Evolutionary conservation across 202 grass and related monocot genomes (phyloP).

Genomic region (Elaeis oleifera): DNA sequence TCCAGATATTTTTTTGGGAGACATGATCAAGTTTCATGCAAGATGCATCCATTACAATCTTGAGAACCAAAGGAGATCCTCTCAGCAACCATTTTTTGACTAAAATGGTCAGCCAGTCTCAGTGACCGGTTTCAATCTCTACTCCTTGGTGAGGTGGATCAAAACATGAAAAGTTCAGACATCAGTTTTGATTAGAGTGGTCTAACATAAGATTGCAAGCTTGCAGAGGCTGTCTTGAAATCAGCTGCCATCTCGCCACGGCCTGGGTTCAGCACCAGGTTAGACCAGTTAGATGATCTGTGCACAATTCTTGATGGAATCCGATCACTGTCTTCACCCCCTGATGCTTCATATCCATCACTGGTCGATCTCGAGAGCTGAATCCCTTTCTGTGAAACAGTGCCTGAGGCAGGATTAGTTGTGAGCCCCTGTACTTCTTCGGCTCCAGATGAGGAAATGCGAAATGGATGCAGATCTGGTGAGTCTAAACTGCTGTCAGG

Average conservation of each 20-base stretch:
- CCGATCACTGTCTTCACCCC: slow-evolving; percentile 84
- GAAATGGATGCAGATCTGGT: slow-evolving; percentile 84
- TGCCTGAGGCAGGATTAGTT: slow-evolving; percentile 9
- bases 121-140: no score
- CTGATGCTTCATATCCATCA: slow-evolving; percentile 88
- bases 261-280: slow-evolving; percentile 34
- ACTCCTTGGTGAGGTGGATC: no score
- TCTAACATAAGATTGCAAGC: slow-evolving; percentile 18
- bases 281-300: slow-evolving; percentile 73
- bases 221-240: slow-evolving; percentile 24
- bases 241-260: slow-evolving; percentile 27
- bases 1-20: no score
- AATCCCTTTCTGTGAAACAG: slow-evolving; percentile 31
- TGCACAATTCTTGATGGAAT: slow-evolving; percentile 94
- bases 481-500: slow-evolving; percentile 87
- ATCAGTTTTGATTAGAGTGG: neutral
- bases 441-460: slow-evolving; percentile 51
- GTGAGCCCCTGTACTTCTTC: slow-evolving; percentile 46
- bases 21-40: no score
- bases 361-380: slow-evolving; percentile 71
- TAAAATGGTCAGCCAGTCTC: no score
- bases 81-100: no score
- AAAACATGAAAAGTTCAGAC: no score
- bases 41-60: no score
- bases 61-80: no score